Evolutionary conservation across 1,284 basidiomycete species (phyloP).

Genomic region (Wallemia mellicola): DNA sequence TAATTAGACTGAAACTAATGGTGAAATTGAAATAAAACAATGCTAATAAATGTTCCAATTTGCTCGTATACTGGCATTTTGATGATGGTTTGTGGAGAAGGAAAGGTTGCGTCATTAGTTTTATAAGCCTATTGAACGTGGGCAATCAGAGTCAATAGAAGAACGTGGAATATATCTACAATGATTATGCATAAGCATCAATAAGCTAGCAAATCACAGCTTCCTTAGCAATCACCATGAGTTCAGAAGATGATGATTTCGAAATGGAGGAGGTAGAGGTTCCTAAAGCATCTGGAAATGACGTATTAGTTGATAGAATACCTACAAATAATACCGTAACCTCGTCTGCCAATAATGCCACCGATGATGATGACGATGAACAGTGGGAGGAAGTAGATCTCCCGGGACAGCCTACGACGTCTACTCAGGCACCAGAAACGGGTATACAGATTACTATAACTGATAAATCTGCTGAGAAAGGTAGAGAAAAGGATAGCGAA

Average conservation of each 20-base stretch:
- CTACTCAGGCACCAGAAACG: constrained; percentile 1
- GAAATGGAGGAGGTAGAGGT: neutral
- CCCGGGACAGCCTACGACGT: constrained; percentile 7
- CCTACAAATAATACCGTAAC: neutral
- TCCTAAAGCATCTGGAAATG: neutral
- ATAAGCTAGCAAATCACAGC: neutral
- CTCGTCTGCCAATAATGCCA: neutral
- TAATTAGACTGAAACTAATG: too few species aligned
- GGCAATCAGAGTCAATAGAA: too few species aligned
- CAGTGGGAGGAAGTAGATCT: constrained; percentile 32
- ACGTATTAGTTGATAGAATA: neutral
- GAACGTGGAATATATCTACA: neutral
- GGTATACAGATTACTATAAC: constrained; percentile 7
- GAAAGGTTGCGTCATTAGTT: too few species aligned
- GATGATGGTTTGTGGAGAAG: neutral
- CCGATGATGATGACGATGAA: constrained; percentile 12
- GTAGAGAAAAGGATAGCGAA: constrained; percentile 10
- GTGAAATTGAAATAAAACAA: neutral
- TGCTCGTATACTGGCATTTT: neutral
- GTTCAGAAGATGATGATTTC: neutral
- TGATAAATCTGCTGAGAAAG: constrained; percentile 4
- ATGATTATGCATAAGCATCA: neutral
- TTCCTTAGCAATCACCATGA: neutral
- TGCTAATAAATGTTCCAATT: neutral
- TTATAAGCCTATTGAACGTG: too few species aligned